Percentiles rank a stretch among this genome's conserved stretches.
These are phyloP conservation scores for Paxillus involutus DNA, from an alignment of 768 basidiomycete genomes.

Conservation along the genomic window DNA sequence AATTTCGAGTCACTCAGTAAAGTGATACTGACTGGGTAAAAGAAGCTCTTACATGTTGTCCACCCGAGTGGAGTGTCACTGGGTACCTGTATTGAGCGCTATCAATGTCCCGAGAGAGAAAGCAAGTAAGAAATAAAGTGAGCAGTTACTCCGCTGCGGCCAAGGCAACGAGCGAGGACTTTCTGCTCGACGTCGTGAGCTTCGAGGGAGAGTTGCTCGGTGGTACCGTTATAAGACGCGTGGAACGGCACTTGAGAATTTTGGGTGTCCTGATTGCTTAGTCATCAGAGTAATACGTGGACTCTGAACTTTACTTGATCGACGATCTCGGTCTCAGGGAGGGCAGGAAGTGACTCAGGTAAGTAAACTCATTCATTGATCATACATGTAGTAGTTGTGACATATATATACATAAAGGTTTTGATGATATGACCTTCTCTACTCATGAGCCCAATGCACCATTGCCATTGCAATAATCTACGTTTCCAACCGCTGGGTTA, in stretches of 20 bases:
- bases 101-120: neutral
- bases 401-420: too few relatives aligned
- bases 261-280: conserved; percentile 7
- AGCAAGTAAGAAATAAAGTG: neutral
- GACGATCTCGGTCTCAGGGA: too few relatives aligned
- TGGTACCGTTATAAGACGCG: neutral
- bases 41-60: conserved; percentile 17
- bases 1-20: neutral
- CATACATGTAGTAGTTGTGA: too few relatives aligned
- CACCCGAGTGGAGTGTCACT: conserved; percentile 2
- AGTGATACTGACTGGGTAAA: neutral
- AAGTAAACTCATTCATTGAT: too few relatives aligned
- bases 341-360: too few relatives aligned
- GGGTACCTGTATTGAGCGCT: neutral
- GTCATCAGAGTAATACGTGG: conserved; percentile 12
- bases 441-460: conserved; percentile 42
- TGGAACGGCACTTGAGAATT: neutral
- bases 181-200: neutral
- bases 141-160: neutral
- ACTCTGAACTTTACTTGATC: neutral
- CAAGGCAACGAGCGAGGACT: neutral
- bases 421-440: neutral
- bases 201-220: neutral
- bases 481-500: conserved; percentile 51
- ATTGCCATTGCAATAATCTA: conserved; percentile 62